phyloP scores from a whole-genome alignment of 495 filamentous ascomycete genomes.

The Penicillium coffeae region DNA sequence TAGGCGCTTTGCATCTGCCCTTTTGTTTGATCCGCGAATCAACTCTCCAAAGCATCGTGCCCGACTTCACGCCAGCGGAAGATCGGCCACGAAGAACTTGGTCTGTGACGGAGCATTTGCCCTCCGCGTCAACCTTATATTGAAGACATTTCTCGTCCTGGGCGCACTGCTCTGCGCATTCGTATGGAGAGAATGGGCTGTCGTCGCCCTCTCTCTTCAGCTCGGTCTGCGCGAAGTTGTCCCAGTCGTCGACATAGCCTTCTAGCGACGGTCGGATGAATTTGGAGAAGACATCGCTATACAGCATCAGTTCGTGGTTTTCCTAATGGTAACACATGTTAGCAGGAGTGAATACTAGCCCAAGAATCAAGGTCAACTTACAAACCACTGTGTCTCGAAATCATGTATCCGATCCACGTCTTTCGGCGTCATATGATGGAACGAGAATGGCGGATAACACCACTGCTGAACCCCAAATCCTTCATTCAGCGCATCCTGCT shows the following conservation, averaged over 20 bases:
- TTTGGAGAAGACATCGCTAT: conserved; percentile 23
- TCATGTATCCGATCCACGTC: conserved; percentile 36
- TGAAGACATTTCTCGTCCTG: conserved; percentile 33
- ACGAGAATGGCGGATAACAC: conserved; percentile 47
- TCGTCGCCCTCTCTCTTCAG: conserved; percentile 6
- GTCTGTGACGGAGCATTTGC: conserved; percentile 26
- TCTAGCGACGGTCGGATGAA: conserved; percentile 20
- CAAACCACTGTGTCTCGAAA: conserved; percentile 43
- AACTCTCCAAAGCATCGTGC: conserved; percentile 31
- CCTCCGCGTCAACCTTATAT: conserved; percentile 28
- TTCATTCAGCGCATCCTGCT: conserved; percentile 38
- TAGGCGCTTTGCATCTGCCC: conserved; percentile 15
- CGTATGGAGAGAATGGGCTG: conserved; percentile 14
- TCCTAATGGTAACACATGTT: conserved; percentile 7
- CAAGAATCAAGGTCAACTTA: background rate
- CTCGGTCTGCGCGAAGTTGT: conserved; percentile 19
- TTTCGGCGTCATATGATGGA: conserved; percentile 43
- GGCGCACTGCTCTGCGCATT: conserved; percentile 36
- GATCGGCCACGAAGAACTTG: conserved; percentile 14
- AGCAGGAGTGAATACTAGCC: background rate
- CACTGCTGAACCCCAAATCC: conserved; percentile 36
- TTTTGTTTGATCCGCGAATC: conserved; percentile 15
- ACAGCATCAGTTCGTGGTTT: conserved; percentile 12
- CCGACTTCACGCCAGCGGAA: conserved; percentile 15
- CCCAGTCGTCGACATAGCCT: conserved; percentile 23